Conservation (phyloP, 805 yeast species). For the Maudiozyma serrabonitensis region DNA sequence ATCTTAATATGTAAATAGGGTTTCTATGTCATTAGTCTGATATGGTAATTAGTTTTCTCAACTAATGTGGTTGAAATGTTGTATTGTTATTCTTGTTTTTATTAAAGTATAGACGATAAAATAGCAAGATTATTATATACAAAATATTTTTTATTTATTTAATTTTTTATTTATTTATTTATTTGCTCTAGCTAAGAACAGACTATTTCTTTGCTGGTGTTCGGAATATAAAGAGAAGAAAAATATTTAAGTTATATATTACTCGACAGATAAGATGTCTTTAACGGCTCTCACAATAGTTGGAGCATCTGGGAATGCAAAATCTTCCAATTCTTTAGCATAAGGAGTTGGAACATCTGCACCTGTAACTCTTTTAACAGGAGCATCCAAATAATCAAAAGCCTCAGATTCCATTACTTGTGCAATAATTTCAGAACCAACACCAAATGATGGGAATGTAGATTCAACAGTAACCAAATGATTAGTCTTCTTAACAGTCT, state of each 20-base stretch:
- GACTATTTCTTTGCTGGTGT: neutral
- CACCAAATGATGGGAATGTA: constrained; percentile 97
- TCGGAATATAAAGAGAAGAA: neutral
- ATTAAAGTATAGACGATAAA: no score
- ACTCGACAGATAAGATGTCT: constrained; percentile 64
- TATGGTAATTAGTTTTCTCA: no score
- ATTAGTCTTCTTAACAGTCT: constrained; percentile 91
- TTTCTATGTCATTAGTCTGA: no score
- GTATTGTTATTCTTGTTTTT: no score
- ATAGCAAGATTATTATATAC: no score
- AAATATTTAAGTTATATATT: neutral
- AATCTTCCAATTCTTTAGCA: constrained; percentile 90
- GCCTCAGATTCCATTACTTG: constrained; percentile 98
- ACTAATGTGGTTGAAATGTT: no score
- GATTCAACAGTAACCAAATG: constrained; percentile 94
- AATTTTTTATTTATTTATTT: neutral
- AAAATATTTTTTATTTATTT: neutral
- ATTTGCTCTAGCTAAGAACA: neutral
- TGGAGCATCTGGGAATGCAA: constrained; percentile 96
- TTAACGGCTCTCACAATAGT: constrained; percentile 79
- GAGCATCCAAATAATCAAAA: constrained; percentile 96
- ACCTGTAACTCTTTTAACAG: constrained; percentile 97
- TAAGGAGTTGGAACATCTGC: constrained; percentile 99
- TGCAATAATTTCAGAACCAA: constrained; percentile 96
- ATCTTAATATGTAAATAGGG: no score